A percentile compares a stretch with the other conserved stretches of the same genome.
Conservation (phyloP, 352 stramenopile species). For the Globisporangium mamillatum region DNA sequence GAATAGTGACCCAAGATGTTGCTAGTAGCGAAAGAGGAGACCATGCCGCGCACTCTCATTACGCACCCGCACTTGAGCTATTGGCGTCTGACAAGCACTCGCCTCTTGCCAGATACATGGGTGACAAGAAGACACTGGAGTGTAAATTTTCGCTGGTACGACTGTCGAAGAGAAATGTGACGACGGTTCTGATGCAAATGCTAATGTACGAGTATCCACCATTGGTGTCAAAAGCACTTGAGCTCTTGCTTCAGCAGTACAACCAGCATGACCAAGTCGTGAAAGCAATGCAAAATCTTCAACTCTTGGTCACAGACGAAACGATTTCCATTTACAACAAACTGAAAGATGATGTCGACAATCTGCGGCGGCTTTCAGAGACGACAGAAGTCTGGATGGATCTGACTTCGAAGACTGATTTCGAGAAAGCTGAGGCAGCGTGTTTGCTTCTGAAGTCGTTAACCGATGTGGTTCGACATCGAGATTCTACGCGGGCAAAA, state of each 20-base stretch:
- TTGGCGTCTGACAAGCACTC: slow-evolving; percentile 37
- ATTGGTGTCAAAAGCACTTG: slow-evolving; percentile 66
- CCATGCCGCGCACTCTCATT: slow-evolving; percentile 19
- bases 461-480: slow-evolving; percentile 27
- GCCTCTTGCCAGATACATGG: slow-evolving; percentile 44
- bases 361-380: slow-evolving; percentile 55
- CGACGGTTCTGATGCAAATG: slow-evolving; percentile 72
- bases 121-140: slow-evolving; percentile 44
- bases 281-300: slow-evolving; percentile 58
- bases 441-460: slow-evolving; percentile 49
- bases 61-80: slow-evolving; percentile 14
- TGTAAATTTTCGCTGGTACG: slow-evolving; percentile 57
- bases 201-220: slow-evolving; percentile 79
- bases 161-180: slow-evolving; percentile 39
- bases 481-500: neutral
- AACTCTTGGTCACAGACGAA: slow-evolving; percentile 56
- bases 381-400: slow-evolving; percentile 84
- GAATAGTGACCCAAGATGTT: slow-evolving; percentile 12
- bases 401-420: slow-evolving; percentile 69
- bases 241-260: slow-evolving; percentile 68
- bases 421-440: slow-evolving; percentile 49
- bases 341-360: slow-evolving; percentile 64
- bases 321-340: slow-evolving; percentile 68
- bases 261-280: slow-evolving; percentile 73
- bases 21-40: slow-evolving; percentile 10